phyloP scores from a whole-genome alignment of 441 rosid species.

The Jatropha multifida region DNA sequence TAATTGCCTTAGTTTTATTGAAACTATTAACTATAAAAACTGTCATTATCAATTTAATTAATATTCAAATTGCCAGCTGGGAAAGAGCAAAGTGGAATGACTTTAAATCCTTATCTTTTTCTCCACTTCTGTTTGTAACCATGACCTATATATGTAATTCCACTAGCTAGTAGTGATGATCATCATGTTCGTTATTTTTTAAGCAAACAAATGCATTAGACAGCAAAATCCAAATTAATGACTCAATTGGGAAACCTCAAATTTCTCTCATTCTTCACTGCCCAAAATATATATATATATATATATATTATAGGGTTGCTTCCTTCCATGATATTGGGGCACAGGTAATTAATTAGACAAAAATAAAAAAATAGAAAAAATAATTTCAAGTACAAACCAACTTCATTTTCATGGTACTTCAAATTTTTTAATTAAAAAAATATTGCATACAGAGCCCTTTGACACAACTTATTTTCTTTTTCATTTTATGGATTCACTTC shows the following conservation, averaged over 20 bases:
- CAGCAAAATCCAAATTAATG: constrained; percentile 31
- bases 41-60: too few species aligned
- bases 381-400: too few species aligned
- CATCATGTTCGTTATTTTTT: constrained; percentile 3
- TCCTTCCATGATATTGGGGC: neutral
- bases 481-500: neutral
- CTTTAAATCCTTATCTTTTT: neutral
- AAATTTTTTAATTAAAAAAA: neutral
- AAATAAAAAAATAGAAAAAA: neutral
- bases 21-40: too few species aligned
- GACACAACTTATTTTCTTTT: neutral
- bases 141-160: neutral
- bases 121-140: neutral
- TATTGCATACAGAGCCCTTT: constrained; percentile 6
- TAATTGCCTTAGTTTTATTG: too few species aligned
- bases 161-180: neutral
- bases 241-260: constrained; percentile 16
- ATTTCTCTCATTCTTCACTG: neutral
- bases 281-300: neutral
- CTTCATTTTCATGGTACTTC: neutral
- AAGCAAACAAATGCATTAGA: constrained; percentile 19
- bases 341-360: neutral
- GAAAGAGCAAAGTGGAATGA: neutral
- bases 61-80: neutral
- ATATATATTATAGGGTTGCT: too few species aligned